A percentile compares a stretch with the other conserved stretches of the same genome.
phyloP scores from a whole-genome alignment of 1,284 basidiomycete species.

The Schizophyllum amplum region DNA sequence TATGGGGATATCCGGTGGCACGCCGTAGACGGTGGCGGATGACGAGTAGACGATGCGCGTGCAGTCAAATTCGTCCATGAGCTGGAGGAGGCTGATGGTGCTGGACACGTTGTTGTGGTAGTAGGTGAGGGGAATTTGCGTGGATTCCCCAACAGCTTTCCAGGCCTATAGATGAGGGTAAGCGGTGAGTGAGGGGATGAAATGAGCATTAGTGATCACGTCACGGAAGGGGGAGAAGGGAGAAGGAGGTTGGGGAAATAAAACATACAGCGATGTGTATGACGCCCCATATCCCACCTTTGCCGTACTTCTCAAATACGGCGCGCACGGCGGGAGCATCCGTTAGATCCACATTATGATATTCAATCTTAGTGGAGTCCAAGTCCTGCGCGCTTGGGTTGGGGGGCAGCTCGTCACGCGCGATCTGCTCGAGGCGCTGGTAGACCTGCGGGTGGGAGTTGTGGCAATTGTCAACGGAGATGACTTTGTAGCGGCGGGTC shows the following conservation, averaged over 20 bases:
- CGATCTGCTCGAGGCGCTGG: conserved; percentile 70
- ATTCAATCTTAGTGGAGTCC: conserved; percentile 64
- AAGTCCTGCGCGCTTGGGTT: conserved; percentile 58
- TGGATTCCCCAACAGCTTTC: conserved; percentile 98
- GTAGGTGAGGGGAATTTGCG: conserved; percentile 88
- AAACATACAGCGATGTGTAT: conserved; percentile 79
- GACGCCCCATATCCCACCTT: conserved; percentile 93
- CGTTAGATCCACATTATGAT: conserved; percentile 70
- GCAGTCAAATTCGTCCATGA: conserved; percentile 82
- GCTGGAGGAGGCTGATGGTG: conserved; percentile 75
- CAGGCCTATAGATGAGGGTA: too few relatives aligned
- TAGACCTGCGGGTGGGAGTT: conserved; percentile 80
- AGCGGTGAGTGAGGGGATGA: too few relatives aligned
- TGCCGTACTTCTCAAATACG: conserved; percentile 79
- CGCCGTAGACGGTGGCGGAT: conserved; percentile 98
- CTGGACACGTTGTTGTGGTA: conserved; percentile 89
- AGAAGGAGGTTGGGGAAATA: conserved; percentile 17
- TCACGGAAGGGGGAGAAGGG: not conserved
- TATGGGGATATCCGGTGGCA: conserved; percentile 87
- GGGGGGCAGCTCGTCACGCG: conserved; percentile 57
- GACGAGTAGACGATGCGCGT: conserved; percentile 93
- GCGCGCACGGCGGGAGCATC: conserved; percentile 59
- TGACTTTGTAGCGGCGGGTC: conserved; percentile 84
- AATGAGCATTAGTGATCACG: too few relatives aligned
- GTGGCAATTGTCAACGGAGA: conserved; percentile 90